Conservation (phyloP, 305 asterid genomes). For the Ajuga reptans region DNA sequence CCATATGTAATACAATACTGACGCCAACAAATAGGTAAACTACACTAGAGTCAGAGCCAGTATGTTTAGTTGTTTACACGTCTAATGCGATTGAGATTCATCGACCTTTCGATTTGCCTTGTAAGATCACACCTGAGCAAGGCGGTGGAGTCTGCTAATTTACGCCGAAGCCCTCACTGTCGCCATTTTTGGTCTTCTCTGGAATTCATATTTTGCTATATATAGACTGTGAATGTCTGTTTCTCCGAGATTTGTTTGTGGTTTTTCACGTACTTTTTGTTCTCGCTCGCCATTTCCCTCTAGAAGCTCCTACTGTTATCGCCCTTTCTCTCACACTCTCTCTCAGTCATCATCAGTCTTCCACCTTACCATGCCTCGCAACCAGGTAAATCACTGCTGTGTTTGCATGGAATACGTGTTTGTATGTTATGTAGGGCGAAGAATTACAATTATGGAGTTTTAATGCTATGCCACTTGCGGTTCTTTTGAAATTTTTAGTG, state of each 20-base stretch:
- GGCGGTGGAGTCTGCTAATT: constrained; percentile 19
- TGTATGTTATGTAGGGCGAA: not conserved
- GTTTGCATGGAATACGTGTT: not conserved
- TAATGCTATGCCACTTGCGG: not conserved
- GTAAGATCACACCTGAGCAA: not conserved
- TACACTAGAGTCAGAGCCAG: too few species aligned
- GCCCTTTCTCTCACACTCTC: constrained; percentile 19
- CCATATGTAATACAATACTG: too few species aligned
- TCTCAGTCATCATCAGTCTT: constrained; percentile 20
- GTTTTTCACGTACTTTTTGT: constrained; percentile 15
- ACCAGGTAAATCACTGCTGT: constrained; percentile 38
- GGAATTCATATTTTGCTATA: not conserved
- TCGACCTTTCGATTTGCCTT: not conserved
- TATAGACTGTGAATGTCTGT: constrained; percentile 46
- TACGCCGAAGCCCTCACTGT: not conserved
- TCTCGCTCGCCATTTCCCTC: constrained; percentile 20
- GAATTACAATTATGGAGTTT: not conserved
- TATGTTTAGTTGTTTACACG: too few species aligned
- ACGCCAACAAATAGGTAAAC: too few species aligned
- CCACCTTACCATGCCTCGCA: constrained; percentile 38
- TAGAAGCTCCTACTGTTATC: constrained; percentile 19
- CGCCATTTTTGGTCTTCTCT: not conserved
- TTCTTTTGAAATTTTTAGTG: not conserved
- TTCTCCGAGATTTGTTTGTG: constrained; percentile 28
- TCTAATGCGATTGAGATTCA: not conserved